Percentiles rank a stretch among this genome's conserved stretches.
Conservation (phyloP, 148 eudicot genomes). For the Hydrangea macrophylla region DNA sequence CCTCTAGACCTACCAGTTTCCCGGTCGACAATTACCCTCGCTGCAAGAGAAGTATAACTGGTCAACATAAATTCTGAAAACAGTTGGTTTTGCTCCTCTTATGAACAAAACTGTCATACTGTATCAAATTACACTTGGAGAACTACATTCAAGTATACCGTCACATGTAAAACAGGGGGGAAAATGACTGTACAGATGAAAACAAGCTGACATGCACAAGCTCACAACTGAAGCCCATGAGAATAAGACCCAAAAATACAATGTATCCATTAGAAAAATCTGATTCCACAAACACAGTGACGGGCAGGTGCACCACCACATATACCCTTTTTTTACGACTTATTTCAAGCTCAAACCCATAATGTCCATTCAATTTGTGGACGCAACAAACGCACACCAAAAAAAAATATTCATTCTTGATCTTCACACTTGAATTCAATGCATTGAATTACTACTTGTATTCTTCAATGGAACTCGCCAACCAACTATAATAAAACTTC, state of each 20-base stretch:
- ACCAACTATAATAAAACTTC: not conserved
- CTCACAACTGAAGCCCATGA: not conserved
- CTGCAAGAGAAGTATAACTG: slow-evolving; percentile 38
- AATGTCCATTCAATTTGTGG: not conserved
- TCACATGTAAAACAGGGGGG: not conserved
- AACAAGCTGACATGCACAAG: not conserved
- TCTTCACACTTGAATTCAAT: not conserved
- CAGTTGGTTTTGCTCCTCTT: not conserved
- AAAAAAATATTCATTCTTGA: slow-evolving; percentile 1
- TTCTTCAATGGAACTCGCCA: no score
- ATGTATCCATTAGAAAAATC: not conserved
- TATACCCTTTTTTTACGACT: not conserved
- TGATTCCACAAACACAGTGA: not conserved
- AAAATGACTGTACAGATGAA: not conserved
- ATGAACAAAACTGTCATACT: not conserved
- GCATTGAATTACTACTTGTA: no score
- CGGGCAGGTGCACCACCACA: not conserved
- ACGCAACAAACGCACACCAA: not conserved
- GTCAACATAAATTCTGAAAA: not conserved
- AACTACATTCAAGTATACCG: not conserved
- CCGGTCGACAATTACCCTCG: slow-evolving; percentile 75
- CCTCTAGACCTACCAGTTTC: slow-evolving; percentile 87
- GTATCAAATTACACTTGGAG: not conserved
- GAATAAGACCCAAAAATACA: not conserved
- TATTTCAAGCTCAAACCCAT: not conserved